Percentiles rank a stretch among this genome's conserved stretches.
phyloP scores from a whole-genome alignment of 2,329 filamentous ascomycete species.

The Fusarium globosum region DNA sequence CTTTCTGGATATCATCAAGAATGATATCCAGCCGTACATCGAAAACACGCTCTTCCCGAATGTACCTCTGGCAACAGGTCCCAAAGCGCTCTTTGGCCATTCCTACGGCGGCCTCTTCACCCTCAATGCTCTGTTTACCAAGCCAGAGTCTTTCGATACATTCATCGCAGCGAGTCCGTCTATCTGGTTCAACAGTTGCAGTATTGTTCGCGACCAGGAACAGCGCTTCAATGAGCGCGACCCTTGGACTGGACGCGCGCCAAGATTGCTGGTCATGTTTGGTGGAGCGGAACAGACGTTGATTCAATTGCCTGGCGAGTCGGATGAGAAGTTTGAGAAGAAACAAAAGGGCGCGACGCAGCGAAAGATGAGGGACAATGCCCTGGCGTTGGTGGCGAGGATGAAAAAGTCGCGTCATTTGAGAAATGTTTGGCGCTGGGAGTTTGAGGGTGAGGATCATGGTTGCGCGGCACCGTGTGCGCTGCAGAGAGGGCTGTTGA shows the following conservation, averaged over 20 bases:
- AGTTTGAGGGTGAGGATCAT: slow-evolving; percentile 46
- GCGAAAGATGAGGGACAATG: slow-evolving; percentile 40
- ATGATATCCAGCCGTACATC: slow-evolving; percentile 50
- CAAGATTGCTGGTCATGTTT: slow-evolving; percentile 51
- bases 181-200: slow-evolving; percentile 59
- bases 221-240: slow-evolving; percentile 34
- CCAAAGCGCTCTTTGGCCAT: slow-evolving; percentile 61
- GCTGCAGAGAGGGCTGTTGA: slow-evolving; percentile 36
- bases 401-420: slow-evolving; percentile 33
- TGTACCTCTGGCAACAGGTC: slow-evolving; percentile 46
- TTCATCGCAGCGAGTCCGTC: slow-evolving; percentile 60
- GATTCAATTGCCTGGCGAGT: slow-evolving; percentile 43
- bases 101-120: slow-evolving; percentile 61
- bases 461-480: slow-evolving; percentile 37
- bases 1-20: slow-evolving; percentile 56
- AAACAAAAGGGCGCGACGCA: slow-evolving; percentile 31
- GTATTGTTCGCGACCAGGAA: slow-evolving; percentile 50
- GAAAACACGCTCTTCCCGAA: slow-evolving; percentile 38
- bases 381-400: slow-evolving; percentile 36
- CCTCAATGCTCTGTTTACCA: slow-evolving; percentile 56
- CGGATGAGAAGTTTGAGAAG: slow-evolving; percentile 45
- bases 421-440: slow-evolving; percentile 36
- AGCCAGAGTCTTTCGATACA: slow-evolving; percentile 54
- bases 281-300: slow-evolving; percentile 48
- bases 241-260: slow-evolving; percentile 9